phyloP scores from a whole-genome alignment of 1,139 yeast species.

The Saccharomyces pastorianus region DNA sequence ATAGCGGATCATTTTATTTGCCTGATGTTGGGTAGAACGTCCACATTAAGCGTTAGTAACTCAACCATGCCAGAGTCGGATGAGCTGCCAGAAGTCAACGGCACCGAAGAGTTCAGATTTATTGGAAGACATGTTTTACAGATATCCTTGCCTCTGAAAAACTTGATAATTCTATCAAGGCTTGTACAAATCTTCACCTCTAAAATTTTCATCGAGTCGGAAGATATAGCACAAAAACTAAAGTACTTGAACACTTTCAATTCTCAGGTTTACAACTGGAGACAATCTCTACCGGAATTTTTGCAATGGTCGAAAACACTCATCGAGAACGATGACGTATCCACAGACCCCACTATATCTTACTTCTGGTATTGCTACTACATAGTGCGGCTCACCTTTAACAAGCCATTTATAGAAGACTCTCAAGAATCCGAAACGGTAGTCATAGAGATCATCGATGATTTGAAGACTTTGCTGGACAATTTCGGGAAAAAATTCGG shows the following conservation, averaged over 20 bases:
- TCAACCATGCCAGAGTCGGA: slow-evolving; percentile 56
- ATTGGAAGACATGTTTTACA: slow-evolving; percentile 34
- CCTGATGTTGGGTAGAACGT: slow-evolving; percentile 51
- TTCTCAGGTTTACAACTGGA: slow-evolving; percentile 45
- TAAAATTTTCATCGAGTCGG: slow-evolving; percentile 29
- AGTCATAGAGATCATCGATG: slow-evolving; percentile 25
- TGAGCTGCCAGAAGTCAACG: slow-evolving; percentile 52
- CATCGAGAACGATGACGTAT: slow-evolving; percentile 37
- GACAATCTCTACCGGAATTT: slow-evolving; percentile 40
- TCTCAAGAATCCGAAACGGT: slow-evolving; percentile 26
- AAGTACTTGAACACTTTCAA: slow-evolving; percentile 38
- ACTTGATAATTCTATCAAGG: slow-evolving; percentile 47
- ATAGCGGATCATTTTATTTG: slow-evolving; percentile 59
- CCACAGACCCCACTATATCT: slow-evolving; percentile 39
- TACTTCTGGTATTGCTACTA: slow-evolving; percentile 52
- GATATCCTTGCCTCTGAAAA: slow-evolving; percentile 39
- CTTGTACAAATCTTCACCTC: slow-evolving; percentile 45
- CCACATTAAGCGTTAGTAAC: slow-evolving; percentile 47
- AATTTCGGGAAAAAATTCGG: slow-evolving; percentile 25
- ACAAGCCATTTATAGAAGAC: slow-evolving; percentile 47
- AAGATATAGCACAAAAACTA: slow-evolving; percentile 23
- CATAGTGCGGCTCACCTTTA: slow-evolving; percentile 47
- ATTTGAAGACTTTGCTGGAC: slow-evolving; percentile 24
- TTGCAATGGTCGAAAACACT: slow-evolving; percentile 42
- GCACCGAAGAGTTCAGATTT: slow-evolving; percentile 41